A percentile compares a stretch with the other conserved stretches of the same genome.
These are phyloP conservation scores for Pythium periplocum DNA, from an alignment of 352 stramenopile genomes.

Conservation along the genomic window DNA sequence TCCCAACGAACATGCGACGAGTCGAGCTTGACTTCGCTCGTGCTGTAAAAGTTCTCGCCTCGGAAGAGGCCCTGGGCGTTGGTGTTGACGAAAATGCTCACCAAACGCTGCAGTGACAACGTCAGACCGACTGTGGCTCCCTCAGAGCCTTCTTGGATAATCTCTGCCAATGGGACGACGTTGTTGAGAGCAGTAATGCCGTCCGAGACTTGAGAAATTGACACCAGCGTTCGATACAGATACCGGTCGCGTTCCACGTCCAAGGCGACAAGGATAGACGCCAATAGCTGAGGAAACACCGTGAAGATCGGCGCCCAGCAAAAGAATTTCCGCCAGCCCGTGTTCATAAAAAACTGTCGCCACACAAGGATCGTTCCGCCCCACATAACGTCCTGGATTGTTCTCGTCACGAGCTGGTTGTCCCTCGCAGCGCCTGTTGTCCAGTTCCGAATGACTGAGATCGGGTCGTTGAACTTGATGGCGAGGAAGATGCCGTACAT, in stretches of 20 bases:
- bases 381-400: conserved; percentile 47
- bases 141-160: conserved; percentile 60
- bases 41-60: conserved; percentile 43
- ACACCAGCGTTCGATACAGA: conserved; percentile 51
- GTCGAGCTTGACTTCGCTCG: conserved; percentile 23
- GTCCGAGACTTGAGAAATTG: conserved; percentile 40
- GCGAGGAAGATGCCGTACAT: conserved; percentile 53
- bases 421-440: conserved; percentile 35
- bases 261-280: conserved; percentile 31
- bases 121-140: conserved; percentile 52
- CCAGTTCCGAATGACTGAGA: conserved; percentile 32
- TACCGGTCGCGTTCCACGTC: conserved; percentile 45
- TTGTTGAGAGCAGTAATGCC: conserved; percentile 48
- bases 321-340: conserved; percentile 51
- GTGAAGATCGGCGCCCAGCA: conserved; percentile 38
- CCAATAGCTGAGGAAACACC: conserved; percentile 47
- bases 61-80: conserved; percentile 39
- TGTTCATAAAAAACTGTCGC: conserved; percentile 57
- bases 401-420: conserved; percentile 30
- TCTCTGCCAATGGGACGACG: conserved; percentile 58
- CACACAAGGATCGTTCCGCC: conserved; percentile 45
- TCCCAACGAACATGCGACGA: conserved; percentile 29
- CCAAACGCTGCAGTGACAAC: conserved; percentile 45
- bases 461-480: conserved; percentile 51
- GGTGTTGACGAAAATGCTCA: conserved; percentile 56